These are phyloP conservation scores for Coemansia guatemalensis DNA, from an alignment of 192 early-diverging fungal species.

Conservation along the genomic window DNA sequence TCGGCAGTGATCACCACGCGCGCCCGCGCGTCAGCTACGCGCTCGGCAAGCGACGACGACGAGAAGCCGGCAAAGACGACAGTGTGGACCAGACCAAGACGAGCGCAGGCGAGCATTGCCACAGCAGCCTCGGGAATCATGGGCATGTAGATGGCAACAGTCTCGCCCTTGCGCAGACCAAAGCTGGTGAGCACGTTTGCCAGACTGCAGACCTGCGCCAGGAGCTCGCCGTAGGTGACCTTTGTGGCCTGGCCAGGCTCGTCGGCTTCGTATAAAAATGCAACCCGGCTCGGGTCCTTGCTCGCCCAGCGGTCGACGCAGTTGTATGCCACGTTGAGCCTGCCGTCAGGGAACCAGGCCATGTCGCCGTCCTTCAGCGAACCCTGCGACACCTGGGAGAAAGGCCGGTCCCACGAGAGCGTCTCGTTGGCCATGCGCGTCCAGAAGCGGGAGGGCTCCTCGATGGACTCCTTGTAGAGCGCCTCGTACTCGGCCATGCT, in stretches of 20 bases:
- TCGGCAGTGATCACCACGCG: constrained; percentile 89
- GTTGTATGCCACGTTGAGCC: constrained; percentile 93
- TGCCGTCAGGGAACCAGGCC: constrained; percentile 91
- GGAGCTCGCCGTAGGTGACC: constrained; percentile 83
- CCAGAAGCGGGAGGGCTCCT: constrained; percentile 81
- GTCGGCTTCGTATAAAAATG: constrained; percentile 88
- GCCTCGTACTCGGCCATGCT: constrained; percentile 78
- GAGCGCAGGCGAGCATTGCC: constrained; percentile 93
- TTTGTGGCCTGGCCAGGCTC: constrained; percentile 76
- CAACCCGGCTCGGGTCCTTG: constrained; percentile 70
- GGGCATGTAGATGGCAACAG: constrained; percentile 96
- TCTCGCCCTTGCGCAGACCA: constrained; percentile 89
- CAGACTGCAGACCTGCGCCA: constrained; percentile 78
- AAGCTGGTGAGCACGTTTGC: constrained; percentile 83
- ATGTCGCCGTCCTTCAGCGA: constrained; percentile 81
- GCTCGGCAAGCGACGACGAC: constrained; percentile 87
- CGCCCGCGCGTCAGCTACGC: constrained; percentile 80
- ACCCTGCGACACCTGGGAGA: constrained; percentile 69
- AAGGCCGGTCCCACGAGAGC: constrained; percentile 80
- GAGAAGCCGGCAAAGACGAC: constrained; percentile 99
- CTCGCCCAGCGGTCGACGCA: constrained; percentile 93
- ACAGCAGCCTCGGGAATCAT: constrained; percentile 94
- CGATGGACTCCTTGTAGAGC: constrained; percentile 77
- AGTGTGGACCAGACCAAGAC: constrained; percentile 88
- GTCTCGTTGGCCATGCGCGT: constrained; percentile 79